Evolutionary conservation across 257 asterid species (phyloP).

Genomic region (Salvia hispanica): DNA sequence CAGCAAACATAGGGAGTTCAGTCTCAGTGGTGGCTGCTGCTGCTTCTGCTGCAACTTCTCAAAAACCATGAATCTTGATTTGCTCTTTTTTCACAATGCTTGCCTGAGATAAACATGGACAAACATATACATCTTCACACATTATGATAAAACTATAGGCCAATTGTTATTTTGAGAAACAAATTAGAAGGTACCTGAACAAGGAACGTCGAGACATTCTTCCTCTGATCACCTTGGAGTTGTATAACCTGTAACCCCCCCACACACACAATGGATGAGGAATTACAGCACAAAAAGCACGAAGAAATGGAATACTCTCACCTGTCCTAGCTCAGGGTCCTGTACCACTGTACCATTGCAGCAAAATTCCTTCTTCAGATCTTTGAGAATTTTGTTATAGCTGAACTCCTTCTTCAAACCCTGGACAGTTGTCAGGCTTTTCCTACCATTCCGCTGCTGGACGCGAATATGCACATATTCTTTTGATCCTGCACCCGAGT

Average conservation of each 20-base stretch:
- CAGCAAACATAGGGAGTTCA: constrained; percentile 24
- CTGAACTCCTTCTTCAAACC: constrained; percentile 84
- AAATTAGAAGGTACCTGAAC: constrained; percentile 39
- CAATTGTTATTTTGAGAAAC: neutral
- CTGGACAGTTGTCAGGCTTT: constrained; percentile 84
- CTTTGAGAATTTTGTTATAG: constrained; percentile 78
- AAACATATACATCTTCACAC: neutral
- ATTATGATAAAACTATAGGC: neutral
- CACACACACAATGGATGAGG: neutral
- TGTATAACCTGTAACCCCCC: constrained; percentile 46
- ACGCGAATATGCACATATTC: constrained; percentile 82
- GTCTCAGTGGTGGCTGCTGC: constrained; percentile 27
- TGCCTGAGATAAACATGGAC: constrained; percentile 44
- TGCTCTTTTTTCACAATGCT: constrained; percentile 81
- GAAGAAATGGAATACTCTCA: constrained; percentile 16
- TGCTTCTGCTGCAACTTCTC: constrained; percentile 25
- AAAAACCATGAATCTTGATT: constrained; percentile 84
- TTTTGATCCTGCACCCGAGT: constrained; percentile 74
- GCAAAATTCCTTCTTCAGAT: constrained; percentile 83
- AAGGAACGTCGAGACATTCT: constrained; percentile 60
- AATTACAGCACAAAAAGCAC: neutral
- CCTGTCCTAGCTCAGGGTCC: constrained; percentile 87
- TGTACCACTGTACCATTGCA: constrained; percentile 90
- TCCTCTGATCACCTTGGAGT: constrained; percentile 66
- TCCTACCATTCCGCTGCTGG: constrained; percentile 86